A percentile compares a stretch with the other conserved stretches of the same genome.
phyloP scores from a whole-genome alignment of 805 yeast genomes.

The Pichia exigua region DNA sequence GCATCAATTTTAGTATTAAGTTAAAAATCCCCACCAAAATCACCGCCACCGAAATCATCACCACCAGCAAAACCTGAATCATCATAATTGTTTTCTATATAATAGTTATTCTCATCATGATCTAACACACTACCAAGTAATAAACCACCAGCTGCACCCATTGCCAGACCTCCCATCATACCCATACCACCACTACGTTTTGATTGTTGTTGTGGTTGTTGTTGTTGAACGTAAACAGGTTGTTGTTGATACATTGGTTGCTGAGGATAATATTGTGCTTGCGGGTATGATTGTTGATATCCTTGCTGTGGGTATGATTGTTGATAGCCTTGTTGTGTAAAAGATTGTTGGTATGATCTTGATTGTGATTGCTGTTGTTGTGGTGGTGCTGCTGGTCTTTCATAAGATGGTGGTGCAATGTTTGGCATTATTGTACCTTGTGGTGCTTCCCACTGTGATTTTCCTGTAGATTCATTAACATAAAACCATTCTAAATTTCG shows the following conservation, averaged over 20 bases:
- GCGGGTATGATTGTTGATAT: slow-evolving; percentile 7
- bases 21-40: slow-evolving; percentile 12
- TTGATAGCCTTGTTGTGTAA: slow-evolving; percentile 12
- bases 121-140: slow-evolving; percentile 17
- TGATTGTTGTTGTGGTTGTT: background rate
- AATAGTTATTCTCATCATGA: background rate
- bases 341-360: background rate
- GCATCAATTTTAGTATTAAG: no score
- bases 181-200: slow-evolving; percentile 24
- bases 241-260: slow-evolving; percentile 9
- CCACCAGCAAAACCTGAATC: slow-evolving; percentile 2
- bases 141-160: slow-evolving; percentile 27
- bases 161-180: slow-evolving; percentile 27
- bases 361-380: background rate
- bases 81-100: background rate
- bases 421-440: slow-evolving; percentile 41
- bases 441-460: slow-evolving; percentile 92
- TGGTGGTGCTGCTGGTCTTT: background rate
- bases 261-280: background rate
- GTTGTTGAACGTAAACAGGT: slow-evolving; percentile 7
- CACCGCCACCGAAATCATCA: slow-evolving; percentile 4
- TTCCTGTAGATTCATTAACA: slow-evolving; percentile 62
- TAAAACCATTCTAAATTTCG: slow-evolving; percentile 50
- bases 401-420: slow-evolving; percentile 32
- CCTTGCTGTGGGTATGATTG: slow-evolving; percentile 6